Base-by-base conservation (phyloP, 768 basidiomycete species). In the Tremella yokohamensis region DNA sequence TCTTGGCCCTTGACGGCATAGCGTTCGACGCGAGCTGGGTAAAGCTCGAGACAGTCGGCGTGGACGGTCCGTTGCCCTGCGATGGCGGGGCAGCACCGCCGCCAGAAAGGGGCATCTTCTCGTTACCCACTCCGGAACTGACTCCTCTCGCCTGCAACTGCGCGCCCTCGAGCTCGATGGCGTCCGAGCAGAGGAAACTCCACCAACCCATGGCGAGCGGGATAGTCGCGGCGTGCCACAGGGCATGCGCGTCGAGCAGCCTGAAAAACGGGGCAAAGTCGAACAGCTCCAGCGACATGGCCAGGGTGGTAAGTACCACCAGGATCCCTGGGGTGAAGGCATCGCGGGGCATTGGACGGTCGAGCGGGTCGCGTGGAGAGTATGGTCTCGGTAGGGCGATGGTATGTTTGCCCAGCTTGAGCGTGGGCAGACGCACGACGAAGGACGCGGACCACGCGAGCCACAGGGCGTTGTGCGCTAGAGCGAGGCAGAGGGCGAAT, bases 201-300 rank as follows among this genome's bases (percentile, higher is more conserved):
- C 94, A 98, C 92, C 94, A 97, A 47, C 83, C 80, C 48, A 82
- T 69, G 2, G 85, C 83, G 29, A 98, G 83, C 0, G 87, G 86
- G 0, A 83, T 86, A 0, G 94, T 99, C 2, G 84, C 81, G 8
- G 88, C 79, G 75, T 99, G 94, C 96, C 94, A 98, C 15, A 98
- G 77, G 1, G 90, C 82, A 75, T 97, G 96, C 0, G 93, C 91
- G 71, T 98, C 94, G 18, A 97, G 79, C 7, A 84, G 74, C 34
- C 91, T 76, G n/a, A 72, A 69, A 76, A 85, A 81, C 0, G 91
- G 89, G 0, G 91, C 84, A 69, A 98, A 98, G 72, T 99, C 94
- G 62, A 94, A 84, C 2, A 99, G 73, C 70, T 99, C 94, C 29
- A 99, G 81, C 1, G 80, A 79, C 1, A 86, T 89, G 13, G 90